Percentiles rank a stretch among this genome's conserved stretches.
These are phyloP conservation scores for Gynochthodes officinalis DNA, from an alignment of 257 asterid genomes.

Conservation along the genomic window DNA sequence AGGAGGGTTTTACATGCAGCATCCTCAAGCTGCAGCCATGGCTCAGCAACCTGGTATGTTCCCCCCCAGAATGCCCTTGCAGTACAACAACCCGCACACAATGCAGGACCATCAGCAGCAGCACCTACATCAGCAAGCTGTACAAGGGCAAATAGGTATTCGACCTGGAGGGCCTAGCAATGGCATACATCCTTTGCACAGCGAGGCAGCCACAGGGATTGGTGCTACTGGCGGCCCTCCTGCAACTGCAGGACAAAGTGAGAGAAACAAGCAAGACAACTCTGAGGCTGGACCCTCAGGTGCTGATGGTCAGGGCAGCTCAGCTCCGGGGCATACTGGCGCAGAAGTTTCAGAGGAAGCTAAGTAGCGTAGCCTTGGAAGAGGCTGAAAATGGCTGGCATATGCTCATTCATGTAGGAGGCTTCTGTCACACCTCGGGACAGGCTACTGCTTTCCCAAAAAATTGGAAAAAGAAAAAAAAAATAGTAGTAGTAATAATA, in stretches of 20 bases:
- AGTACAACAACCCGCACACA: slow-evolving; percentile 42
- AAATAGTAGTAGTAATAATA: too few species aligned
- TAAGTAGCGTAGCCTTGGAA: slow-evolving; percentile 25
- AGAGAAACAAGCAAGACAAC: slow-evolving; percentile 43
- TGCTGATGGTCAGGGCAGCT: slow-evolving; percentile 41
- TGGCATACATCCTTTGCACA: slow-evolving; percentile 38
- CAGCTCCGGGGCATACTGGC: slow-evolving; percentile 30
- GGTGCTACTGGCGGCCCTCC: slow-evolving; percentile 36
- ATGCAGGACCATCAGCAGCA: slow-evolving; percentile 56
- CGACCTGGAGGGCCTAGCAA: slow-evolving; percentile 49
- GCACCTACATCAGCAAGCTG: slow-evolving; percentile 33
- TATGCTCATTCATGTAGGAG: slow-evolving; percentile 7
- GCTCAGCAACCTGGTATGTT: slow-evolving; percentile 64
- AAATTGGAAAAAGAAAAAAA: too few species aligned
- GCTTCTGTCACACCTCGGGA: neutral
- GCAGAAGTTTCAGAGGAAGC: slow-evolving; percentile 44
- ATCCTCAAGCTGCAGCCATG: slow-evolving; percentile 68
- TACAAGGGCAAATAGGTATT: slow-evolving; percentile 42
- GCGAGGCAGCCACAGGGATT: slow-evolving; percentile 38
- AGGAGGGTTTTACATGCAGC: slow-evolving; percentile 79
- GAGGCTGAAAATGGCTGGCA: neutral
- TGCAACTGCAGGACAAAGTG: slow-evolving; percentile 34
- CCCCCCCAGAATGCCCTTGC: slow-evolving; percentile 50
- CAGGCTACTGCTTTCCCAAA: too few species aligned
- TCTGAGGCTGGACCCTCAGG: slow-evolving; percentile 32